Percentiles rank a stretch among this genome's conserved stretches.
Evolutionary conservation across 768 basidiomycete genomes (phyloP).

Genomic region (Boletus eberwhitei): DNA sequence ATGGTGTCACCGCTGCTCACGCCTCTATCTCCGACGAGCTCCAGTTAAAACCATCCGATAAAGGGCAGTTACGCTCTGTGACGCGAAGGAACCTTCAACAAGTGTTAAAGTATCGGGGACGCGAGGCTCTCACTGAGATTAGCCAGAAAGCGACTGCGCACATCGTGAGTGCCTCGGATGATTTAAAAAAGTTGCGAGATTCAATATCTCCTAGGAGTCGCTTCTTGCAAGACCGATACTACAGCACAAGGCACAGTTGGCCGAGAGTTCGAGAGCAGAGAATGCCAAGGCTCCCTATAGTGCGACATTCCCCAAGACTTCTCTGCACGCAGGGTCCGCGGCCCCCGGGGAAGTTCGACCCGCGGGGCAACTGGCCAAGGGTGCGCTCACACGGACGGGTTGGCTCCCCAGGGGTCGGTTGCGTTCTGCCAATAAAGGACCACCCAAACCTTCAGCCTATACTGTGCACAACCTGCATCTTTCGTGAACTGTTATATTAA

Average conservation of each 20-base stretch:
- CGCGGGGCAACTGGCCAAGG: conserved; percentile 53
- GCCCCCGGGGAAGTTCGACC: conserved; percentile 56
- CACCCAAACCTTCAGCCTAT: conserved; percentile 17
- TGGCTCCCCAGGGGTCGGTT: conserved; percentile 24
- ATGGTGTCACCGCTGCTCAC: conserved; percentile 44
- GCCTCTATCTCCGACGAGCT: conserved; percentile 50
- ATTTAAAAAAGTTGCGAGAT: neutral
- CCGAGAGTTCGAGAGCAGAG: conserved; percentile 33
- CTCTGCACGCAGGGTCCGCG: conserved; percentile 49
- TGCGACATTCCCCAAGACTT: conserved; percentile 23
- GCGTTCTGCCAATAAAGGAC: conserved; percentile 6
- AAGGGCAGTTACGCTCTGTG: conserved; percentile 50
- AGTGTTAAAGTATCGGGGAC: conserved; percentile 56
- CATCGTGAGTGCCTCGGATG: conserved; percentile 47
- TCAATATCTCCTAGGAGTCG: conserved; percentile 48
- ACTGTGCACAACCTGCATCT: conserved; percentile 19
- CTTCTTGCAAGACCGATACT: conserved; percentile 63
- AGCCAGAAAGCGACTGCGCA: conserved; percentile 58
- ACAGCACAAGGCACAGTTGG: conserved; percentile 41
- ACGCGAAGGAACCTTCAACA: conserved; percentile 79
- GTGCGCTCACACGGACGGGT: conserved; percentile 40
- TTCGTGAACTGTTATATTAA: conserved; percentile 7
- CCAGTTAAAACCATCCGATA: conserved; percentile 34
- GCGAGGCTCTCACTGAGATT: conserved; percentile 45
- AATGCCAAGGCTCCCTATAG: conserved; percentile 20